These are phyloP conservation scores for Endocalyx cinctus DNA, from an alignment of 2,329 filamentous ascomycete genomes.

Conservation along the genomic window DNA sequence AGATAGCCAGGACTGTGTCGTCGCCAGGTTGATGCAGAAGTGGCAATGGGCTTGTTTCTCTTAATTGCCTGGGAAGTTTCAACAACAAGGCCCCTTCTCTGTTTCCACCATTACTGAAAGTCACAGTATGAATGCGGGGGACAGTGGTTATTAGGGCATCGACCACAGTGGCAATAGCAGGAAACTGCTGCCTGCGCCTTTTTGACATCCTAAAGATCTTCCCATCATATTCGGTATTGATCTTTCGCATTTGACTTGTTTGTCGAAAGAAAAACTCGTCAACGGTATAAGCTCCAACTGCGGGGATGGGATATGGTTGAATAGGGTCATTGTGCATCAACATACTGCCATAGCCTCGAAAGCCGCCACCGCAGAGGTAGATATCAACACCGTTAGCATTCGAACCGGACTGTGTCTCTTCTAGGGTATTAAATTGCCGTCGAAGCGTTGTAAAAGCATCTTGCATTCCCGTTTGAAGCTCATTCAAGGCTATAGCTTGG, in stretches of 20 bases:
- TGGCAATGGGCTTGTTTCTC: conserved; percentile 61
- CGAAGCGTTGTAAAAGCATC: conserved; percentile 54
- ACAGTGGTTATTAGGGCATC: conserved; percentile 66
- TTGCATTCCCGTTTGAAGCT: conserved; percentile 55
- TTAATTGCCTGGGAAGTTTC: conserved; percentile 54
- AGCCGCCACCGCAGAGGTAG: conserved; percentile 86
- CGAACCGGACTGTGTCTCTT: conserved; percentile 31
- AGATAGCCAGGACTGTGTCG: conserved; percentile 12
- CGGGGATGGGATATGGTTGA: conserved; percentile 76
- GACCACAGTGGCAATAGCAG: conserved; percentile 78
- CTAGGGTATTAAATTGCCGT: conserved; percentile 46
- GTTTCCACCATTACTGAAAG: conserved; percentile 85
- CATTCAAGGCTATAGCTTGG: conserved; percentile 43
- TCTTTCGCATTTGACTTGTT: conserved; percentile 45
- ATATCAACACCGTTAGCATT: conserved; percentile 54
- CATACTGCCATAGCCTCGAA: conserved; percentile 85
- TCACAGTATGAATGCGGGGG: conserved; percentile 66
- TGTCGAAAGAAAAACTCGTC: conserved; percentile 55
- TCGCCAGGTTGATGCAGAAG: conserved; percentile 24
- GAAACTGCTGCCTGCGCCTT: conserved; percentile 73
- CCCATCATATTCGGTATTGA: conserved; percentile 45
- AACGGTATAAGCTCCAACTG: conserved; percentile 74
- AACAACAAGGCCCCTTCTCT: conserved; percentile 78
- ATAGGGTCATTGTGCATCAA: conserved; percentile 74
- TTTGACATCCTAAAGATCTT: conserved; percentile 76